phyloP scores from a whole-genome alignment of 1,284 basidiomycete species.

The Ganoderma sp. region DNA sequence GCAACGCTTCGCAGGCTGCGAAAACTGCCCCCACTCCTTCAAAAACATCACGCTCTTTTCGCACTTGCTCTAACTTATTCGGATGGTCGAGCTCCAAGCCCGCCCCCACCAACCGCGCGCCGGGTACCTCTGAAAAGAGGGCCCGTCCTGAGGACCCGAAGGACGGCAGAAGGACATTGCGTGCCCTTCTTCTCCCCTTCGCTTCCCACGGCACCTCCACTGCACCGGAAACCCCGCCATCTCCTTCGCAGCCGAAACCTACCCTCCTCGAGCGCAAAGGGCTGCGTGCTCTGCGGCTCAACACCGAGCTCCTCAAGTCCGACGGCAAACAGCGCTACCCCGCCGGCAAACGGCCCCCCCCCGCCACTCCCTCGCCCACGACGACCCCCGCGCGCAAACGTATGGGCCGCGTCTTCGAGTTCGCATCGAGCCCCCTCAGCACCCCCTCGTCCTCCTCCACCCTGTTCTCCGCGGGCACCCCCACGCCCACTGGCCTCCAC shows the following conservation, averaged over 20 bases:
- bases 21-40: constrained; percentile 30
- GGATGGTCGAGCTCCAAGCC: constrained; percentile 2
- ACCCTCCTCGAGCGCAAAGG: constrained; percentile 24
- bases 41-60: constrained; percentile 19
- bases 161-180: constrained; percentile 13
- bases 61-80: constrained; percentile 8
- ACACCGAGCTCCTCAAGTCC: constrained; percentile 10
- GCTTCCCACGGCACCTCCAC: constrained; percentile 17
- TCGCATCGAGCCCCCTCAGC: constrained; percentile 22
- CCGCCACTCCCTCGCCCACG: constrained; percentile 13
- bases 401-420: constrained; percentile 28
- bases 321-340: constrained; percentile 19
- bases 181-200: constrained; percentile 29
- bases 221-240: constrained; percentile 22
- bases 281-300: constrained; percentile 22
- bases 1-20: constrained; percentile 14
- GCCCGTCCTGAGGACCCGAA: neutral
- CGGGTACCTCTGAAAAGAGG: constrained; percentile 12
- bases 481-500: constrained; percentile 22
- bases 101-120: neutral
- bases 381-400: constrained; percentile 23
- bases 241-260: neutral
- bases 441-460: constrained; percentile 9
- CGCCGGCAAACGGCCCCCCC: too few species aligned
- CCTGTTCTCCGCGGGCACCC: constrained; percentile 21